A percentile compares a stretch with the other conserved stretches of the same genome.
phyloP scores from a whole-genome alignment of 2,329 filamentous ascomycete genomes.

The Didymella segeticola region DNA sequence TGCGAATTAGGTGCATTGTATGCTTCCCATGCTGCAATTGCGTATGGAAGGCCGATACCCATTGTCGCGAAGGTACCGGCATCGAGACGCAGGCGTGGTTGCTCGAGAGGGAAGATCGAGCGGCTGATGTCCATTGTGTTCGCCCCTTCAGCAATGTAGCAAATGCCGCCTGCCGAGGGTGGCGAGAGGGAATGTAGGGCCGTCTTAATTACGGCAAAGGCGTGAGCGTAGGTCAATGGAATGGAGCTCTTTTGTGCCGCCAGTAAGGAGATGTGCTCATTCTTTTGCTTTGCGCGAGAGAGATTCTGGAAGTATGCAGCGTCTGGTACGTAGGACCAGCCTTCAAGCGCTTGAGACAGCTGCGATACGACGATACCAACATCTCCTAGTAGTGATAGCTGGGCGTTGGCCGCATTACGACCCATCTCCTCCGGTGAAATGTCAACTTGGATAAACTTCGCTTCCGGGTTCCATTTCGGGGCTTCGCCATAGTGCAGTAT shows the following conservation, averaged over 20 bases:
- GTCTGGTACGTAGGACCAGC: slow-evolving; percentile 55
- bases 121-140: slow-evolving; percentile 69
- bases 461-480: slow-evolving; percentile 60
- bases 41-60: slow-evolving; percentile 65
- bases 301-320: background rate
- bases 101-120: slow-evolving; percentile 60
- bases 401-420: slow-evolving; percentile 56
- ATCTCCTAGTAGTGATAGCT: slow-evolving; percentile 60
- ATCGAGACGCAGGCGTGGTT: slow-evolving; percentile 63
- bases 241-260: slow-evolving; percentile 32
- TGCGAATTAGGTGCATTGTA: slow-evolving; percentile 57
- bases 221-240: slow-evolving; percentile 35
- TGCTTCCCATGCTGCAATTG: slow-evolving; percentile 62
- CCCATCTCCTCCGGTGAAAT: slow-evolving; percentile 62
- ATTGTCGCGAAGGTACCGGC: slow-evolving; percentile 66
- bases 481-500: slow-evolving; percentile 64
- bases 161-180: slow-evolving; percentile 55
- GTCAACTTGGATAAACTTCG: slow-evolving; percentile 63
- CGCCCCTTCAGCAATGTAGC: slow-evolving; percentile 65
- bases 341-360: slow-evolving; percentile 50
- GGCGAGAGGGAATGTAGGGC: slow-evolving; percentile 56
- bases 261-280: background rate
- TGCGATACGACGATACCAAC: slow-evolving; percentile 58
- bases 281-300: background rate
- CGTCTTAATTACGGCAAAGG: slow-evolving; percentile 61